Evolutionary conservation across 192 early-diverging fungal species (phyloP).

Genomic region (Irineochytrium annulatum): DNA sequence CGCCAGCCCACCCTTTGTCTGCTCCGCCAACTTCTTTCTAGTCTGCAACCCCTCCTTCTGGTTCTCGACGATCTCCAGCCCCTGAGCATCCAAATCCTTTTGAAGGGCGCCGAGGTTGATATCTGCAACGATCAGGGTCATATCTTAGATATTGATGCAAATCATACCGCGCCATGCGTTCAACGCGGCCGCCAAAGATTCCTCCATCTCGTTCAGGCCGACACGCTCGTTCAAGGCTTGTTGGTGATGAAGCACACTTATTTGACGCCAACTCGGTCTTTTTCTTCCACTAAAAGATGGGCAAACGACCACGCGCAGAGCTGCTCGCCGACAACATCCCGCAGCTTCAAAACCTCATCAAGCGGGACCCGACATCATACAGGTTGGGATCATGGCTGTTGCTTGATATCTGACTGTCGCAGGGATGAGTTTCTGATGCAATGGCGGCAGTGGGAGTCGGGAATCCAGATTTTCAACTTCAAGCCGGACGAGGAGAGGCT

Average conservation of each 20-base stretch:
- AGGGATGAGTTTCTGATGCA: conserved; percentile 93
- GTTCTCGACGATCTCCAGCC: conserved; percentile 76
- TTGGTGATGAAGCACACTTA: no score
- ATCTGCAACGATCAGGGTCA: conserved; percentile 23
- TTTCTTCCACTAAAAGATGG: no score
- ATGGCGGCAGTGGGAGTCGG: conserved; percentile 85
- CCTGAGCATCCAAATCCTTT: conserved; percentile 68
- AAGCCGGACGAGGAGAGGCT: conserved; percentile 68
- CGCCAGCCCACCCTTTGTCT: conserved; percentile 67
- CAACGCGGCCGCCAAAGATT: conserved; percentile 12
- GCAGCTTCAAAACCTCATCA: conserved; percentile 97
- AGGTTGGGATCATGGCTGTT: no score
- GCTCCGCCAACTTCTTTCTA: conserved; percentile 79
- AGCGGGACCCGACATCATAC: conserved; percentile 91
- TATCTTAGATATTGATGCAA: no score
- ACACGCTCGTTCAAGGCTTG: no score
- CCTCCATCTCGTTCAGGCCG: no score
- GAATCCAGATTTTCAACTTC: conserved; percentile 79
- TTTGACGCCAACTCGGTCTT: no score
- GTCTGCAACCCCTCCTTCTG: conserved; percentile 73
- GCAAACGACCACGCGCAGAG: conserved; percentile 23
- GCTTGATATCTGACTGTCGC: no score
- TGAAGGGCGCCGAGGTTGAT: conserved; percentile 69
- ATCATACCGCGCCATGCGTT: conserved; percentile 31
- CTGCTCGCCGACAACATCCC: conserved; percentile 71